A percentile compares a stretch with the other conserved stretches of the same genome.
Evolutionary conservation across 495 filamentous ascomycete genomes (phyloP).

Genomic region (Pyrenula massariospora): DNA sequence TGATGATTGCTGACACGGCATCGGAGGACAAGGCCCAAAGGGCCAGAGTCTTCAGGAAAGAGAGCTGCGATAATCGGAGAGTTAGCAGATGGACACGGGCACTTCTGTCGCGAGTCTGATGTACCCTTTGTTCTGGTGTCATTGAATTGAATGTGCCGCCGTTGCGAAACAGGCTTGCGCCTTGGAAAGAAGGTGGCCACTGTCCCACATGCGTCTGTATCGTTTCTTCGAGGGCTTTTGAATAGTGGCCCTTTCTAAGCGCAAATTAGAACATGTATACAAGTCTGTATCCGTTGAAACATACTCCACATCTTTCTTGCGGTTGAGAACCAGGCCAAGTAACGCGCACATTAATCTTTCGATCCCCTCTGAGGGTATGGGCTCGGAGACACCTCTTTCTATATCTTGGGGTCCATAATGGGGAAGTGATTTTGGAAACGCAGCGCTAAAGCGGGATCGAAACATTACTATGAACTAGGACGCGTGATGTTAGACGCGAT

Average conservation of each 20-base stretch:
- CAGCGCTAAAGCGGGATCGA: slow-evolving; percentile 80
- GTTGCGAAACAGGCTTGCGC: slow-evolving; percentile 72
- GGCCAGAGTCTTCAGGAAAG: slow-evolving; percentile 67
- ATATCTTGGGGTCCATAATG: slow-evolving; percentile 93
- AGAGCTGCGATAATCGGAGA: slow-evolving; percentile 47
- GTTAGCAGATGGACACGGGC: slow-evolving; percentile 10
- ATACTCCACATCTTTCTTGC: slow-evolving; percentile 98
- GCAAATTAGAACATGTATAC: background rate
- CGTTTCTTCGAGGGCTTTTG: slow-evolving; percentile 87
- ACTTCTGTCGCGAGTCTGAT: slow-evolving; percentile 12
- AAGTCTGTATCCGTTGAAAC: slow-evolving; percentile 25
- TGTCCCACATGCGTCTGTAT: slow-evolving; percentile 73
- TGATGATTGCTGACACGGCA: slow-evolving; percentile 63
- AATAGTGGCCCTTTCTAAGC: slow-evolving; percentile 68
- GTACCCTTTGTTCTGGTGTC: slow-evolving; percentile 68
- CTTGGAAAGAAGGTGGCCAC: slow-evolving; percentile 83
- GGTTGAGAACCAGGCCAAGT: slow-evolving; percentile 76
- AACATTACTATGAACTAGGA: slow-evolving; percentile 94
- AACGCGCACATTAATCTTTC: slow-evolving; percentile 85
- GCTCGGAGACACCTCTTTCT: slow-evolving; percentile 70
- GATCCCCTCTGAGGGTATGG: slow-evolving; percentile 67
- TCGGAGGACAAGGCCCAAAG: slow-evolving; percentile 93
- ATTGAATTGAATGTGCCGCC: slow-evolving; percentile 68
- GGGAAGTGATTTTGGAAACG: slow-evolving; percentile 71
- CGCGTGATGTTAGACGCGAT: slow-evolving; percentile 16